phyloP scores from a whole-genome alignment of 176 grass and related monocot genomes.

The Tillandsia leiboldiana region DNA sequence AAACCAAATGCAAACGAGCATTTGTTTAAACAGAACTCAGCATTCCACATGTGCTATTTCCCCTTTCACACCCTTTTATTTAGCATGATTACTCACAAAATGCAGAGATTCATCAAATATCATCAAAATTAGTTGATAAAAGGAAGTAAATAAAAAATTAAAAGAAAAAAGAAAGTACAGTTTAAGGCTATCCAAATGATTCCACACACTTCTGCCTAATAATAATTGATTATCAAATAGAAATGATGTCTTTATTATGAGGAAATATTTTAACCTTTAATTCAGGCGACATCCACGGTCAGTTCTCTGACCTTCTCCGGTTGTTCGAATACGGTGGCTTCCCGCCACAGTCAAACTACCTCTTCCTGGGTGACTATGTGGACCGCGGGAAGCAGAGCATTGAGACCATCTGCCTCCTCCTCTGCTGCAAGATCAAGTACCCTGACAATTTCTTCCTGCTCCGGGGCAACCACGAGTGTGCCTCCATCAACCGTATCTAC shows the following conservation, averaged over 20 bases:
- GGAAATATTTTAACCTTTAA: not conserved
- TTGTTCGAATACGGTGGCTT: slow-evolving; percentile 48
- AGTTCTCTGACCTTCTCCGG: slow-evolving; percentile 46
- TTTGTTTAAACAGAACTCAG: too few species aligned
- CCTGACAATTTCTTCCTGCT: slow-evolving; percentile 58
- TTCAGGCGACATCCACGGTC: slow-evolving; percentile 55
- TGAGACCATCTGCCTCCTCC: slow-evolving; percentile 54
- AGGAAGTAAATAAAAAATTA: too few species aligned
- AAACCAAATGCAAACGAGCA: too few species aligned
- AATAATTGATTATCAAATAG: not conserved
- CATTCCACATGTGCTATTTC: too few species aligned
- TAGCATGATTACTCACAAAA: too few species aligned
- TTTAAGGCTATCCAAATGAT: not conserved
- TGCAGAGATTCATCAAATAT: too few species aligned
- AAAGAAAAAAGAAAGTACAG: too few species aligned
- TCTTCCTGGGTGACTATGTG: slow-evolving; percentile 64
- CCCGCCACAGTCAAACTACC: slow-evolving; percentile 37
- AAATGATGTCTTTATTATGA: not conserved
- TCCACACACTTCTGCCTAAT: not conserved
- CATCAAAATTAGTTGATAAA: too few species aligned
- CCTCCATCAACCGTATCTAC: slow-evolving; percentile 69
- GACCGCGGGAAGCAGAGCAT: slow-evolving; percentile 62
- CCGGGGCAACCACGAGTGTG: slow-evolving; percentile 58
- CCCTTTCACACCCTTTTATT: too few species aligned
- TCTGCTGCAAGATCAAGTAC: slow-evolving; percentile 56